Percentiles rank a stretch among this genome's conserved stretches.
These are phyloP conservation scores for Phytophthora capsici DNA, from an alignment of 352 stramenopile genomes.

Conservation along the genomic window DNA sequence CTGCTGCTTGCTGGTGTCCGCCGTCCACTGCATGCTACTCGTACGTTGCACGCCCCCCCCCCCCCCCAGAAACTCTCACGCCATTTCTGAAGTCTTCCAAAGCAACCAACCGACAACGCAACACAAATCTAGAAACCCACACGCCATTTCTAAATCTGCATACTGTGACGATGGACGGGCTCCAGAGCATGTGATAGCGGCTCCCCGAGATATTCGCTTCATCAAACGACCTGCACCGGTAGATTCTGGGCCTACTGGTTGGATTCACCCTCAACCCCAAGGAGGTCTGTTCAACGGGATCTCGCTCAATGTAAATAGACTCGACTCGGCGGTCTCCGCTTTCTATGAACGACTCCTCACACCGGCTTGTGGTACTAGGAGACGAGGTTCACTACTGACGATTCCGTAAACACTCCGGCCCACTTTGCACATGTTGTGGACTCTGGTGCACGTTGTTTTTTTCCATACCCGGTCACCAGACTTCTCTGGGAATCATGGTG, in stretches of 20 bases:
- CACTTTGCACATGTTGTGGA: constrained; percentile 14
- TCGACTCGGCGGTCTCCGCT: not conserved
- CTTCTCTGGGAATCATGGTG: constrained; percentile 16
- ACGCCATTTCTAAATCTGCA: too few species aligned
- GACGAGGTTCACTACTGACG: constrained; percentile 23
- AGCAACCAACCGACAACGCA: too few species aligned
- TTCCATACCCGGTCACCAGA: constrained; percentile 12
- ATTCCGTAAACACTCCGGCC: too few species aligned
- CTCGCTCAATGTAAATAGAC: constrained; percentile 26
- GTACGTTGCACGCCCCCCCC: too few species aligned
- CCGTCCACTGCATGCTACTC: too few species aligned
- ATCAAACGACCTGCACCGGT: not conserved
- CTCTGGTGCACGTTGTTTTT: constrained; percentile 24
- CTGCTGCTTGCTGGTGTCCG: too few species aligned
- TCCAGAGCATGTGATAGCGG: not conserved
- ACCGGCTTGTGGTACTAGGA: constrained; percentile 22
- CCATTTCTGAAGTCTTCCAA: too few species aligned
- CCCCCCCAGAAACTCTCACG: too few species aligned
- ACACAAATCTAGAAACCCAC: too few species aligned
- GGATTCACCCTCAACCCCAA: constrained; percentile 21
- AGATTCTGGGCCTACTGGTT: not conserved
- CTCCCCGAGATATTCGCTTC: not conserved
- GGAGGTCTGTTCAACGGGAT: constrained; percentile 12
- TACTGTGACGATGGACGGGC: not conserved
- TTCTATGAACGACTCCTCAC: constrained; percentile 21